A percentile compares a stretch with the other conserved stretches of the same genome.
phyloP scores from a whole-genome alignment of 257 asterid species.

The Solanum neorickii region DNA sequence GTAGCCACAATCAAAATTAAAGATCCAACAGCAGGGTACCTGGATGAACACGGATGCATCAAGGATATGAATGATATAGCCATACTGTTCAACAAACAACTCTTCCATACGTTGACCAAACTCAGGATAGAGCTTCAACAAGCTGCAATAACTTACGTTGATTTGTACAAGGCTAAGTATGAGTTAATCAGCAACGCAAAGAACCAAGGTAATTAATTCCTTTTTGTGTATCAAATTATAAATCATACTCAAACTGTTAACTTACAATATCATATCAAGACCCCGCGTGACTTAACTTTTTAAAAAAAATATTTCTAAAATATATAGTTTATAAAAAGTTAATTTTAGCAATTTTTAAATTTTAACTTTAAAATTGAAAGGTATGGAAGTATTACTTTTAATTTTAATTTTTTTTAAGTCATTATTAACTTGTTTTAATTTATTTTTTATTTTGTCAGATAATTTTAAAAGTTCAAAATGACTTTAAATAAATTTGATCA shows the following conservation, averaged over 20 bases:
- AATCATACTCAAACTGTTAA: background rate
- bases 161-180: conserved; percentile 32
- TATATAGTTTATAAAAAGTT: background rate
- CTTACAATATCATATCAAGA: background rate
- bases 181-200: conserved; percentile 27
- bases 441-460: too few relatives aligned
- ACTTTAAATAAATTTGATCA: background rate
- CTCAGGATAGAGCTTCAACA: conserved; percentile 24
- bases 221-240: background rate
- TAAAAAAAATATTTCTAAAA: too few relatives aligned
- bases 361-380: background rate
- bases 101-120: conserved; percentile 12
- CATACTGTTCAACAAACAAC: conserved; percentile 26
- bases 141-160: conserved; percentile 30
- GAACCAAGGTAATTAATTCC: conserved; percentile 12
- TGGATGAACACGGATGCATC: conserved; percentile 33
- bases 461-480: too few relatives aligned
- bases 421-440: too few relatives aligned
- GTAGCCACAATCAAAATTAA: conserved; percentile 1
- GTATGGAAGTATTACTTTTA: background rate
- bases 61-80: conserved; percentile 22
- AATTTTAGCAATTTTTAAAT: too few relatives aligned
- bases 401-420: background rate
- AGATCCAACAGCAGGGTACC: conserved; percentile 9
- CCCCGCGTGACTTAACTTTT: background rate